Base-by-base conservation (phyloP, 257 asterid species). In the Solanum boliviense region DNA sequence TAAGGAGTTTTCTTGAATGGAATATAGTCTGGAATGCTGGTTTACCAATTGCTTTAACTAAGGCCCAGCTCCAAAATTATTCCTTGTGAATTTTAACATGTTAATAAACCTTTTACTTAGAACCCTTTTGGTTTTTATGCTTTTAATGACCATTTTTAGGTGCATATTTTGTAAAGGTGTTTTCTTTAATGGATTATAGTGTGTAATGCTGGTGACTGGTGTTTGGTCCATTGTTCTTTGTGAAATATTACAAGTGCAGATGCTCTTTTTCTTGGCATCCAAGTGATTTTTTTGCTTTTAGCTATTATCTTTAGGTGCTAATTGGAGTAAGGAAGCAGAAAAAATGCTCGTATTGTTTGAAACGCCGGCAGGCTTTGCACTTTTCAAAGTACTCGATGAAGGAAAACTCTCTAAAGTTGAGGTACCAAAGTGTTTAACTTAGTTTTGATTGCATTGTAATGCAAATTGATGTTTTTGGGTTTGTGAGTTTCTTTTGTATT, bases 331-430 rank as follows among this genome's bases (percentile, higher is more conserved):
- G 82, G 39, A 79, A 79, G 79, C 27, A 12, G 79, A 36, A 60
- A 75, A 84, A 75, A 91, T 91, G 93, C 87, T 92, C 18, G 90
- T 92, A 36, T 89, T 93, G 85, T 93, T 92, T 25, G 95, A 91
- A 91, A 93, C 91, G 11, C 91, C 95, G 4, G 94, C 93, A 83
- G 94, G 95, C 81, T 93, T 92, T 87, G 95, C 94, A 83, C 92
- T 93, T 41, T 91, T 93, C 88, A 93, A 93, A 90, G 95, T 93
- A 11, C 84, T 93, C 44, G 94, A 91, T 90, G 95, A 93, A 88
- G 94, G 92, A 41, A 93, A 93, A 83, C 92, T 93, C 72, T 89
- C 93, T 85, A 91, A 92, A 90, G 95, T 93, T 68, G 92, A 93
- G 92, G 95, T 93, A 65, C 23, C 7, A n/a, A 76, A 76, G 60